phyloP scores from a whole-genome alignment of 495 filamentous ascomycete genomes.

The Schizothecium vesticola region DNA sequence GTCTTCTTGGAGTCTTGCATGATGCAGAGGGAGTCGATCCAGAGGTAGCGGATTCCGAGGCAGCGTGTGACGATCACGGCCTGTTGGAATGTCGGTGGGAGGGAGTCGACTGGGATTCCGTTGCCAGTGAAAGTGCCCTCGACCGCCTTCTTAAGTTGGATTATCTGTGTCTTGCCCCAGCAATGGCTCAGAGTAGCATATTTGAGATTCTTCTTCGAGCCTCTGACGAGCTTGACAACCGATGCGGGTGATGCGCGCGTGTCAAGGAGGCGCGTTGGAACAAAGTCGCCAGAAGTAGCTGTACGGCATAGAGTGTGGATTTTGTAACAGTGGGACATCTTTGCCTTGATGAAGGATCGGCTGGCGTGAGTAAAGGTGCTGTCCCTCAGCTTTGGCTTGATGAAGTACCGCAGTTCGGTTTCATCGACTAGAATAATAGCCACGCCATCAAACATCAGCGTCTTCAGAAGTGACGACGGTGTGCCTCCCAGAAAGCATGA shows the following conservation, averaged over 20 bases:
- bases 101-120: constrained; percentile 10
- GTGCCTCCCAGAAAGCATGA: too few species aligned
- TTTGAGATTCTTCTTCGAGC: background rate
- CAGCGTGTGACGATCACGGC: constrained; percentile 15
- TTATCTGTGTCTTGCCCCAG: background rate
- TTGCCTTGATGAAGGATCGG: too few species aligned
- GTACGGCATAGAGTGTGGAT: too few species aligned
- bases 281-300: background rate
- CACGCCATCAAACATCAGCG: too few species aligned
- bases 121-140: background rate
- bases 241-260: background rate
- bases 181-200: constrained; percentile 1
- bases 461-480: too few species aligned
- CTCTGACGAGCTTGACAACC: background rate
- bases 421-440: too few species aligned
- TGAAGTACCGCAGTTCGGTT: too few species aligned
- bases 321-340: too few species aligned
- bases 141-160: background rate
- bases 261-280: background rate
- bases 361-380: too few species aligned
- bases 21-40: constrained; percentile 21
- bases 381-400: too few species aligned
- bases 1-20: constrained; percentile 19
- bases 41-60: constrained; percentile 14
- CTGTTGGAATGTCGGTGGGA: constrained; percentile 23